Evolutionary conservation across 169 alveolate species (phyloP), one percentile per base, ranked within the genome.

Genomic region (Babesia divergens): DNA sequence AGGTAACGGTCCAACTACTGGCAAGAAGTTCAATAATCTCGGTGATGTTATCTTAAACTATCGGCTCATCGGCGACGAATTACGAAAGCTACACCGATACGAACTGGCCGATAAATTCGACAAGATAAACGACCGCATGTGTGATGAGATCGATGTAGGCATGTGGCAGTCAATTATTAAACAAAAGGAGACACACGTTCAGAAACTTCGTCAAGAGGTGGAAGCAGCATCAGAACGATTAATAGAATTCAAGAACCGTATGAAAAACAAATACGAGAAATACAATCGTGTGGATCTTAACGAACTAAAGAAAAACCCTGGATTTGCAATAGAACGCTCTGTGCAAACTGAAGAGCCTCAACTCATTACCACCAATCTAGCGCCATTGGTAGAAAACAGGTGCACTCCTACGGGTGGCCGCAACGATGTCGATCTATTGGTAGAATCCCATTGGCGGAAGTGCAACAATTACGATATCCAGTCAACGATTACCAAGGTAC

Each of bases 391-490:
- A 11, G 31, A 38, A 54, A 35, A 47, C 37, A 44, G 85, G 34
- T 76, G 85, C 38, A 46, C 35, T 9, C 72, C 72, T 14, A 6
- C 60, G 20, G 3, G 31, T 3, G 49, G 50, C n/a, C 42, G 24
- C 43, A 62, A n/a, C 56, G 47, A 50, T 22, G 76, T 86, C 40
- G 74, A 70, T 26, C 16, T 6, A 13, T 20, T 88, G 24, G 91
- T 88, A 5, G 84, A 76, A 55, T 38, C 67, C 16, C 29, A 58
- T 37, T 88, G 93, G 93, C 65, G 86, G 22, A 83, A 84, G 49
- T 53, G 91, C 50, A 75, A 86, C 49, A 74, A 83, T 42, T 81
- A 84, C 62, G 93, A 88, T 46, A 88, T 84, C 28, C 89, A 66
- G 53, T 40, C 83, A 4, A 76, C 88, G 26, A 65, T 88, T 26